phyloP scores from a whole-genome alignment of 345 rosid species.

The Xanthoceras sorbifolium region DNA sequence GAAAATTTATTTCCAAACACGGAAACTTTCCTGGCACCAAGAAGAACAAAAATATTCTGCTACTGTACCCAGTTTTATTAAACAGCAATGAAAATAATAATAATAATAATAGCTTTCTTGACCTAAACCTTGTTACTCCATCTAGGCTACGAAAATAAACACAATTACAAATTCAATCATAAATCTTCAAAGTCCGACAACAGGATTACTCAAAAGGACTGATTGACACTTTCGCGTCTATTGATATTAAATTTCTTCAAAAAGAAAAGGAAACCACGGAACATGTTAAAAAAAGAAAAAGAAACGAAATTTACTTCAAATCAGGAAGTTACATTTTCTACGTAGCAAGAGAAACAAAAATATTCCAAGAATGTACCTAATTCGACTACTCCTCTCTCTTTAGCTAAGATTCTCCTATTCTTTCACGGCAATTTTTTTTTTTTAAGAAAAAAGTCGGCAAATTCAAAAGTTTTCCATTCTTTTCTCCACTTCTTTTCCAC shows the following conservation, averaged over 20 bases:
- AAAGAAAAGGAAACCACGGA: background rate
- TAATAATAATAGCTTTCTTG: too few species aligned
- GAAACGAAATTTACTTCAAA: background rate
- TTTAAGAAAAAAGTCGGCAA: background rate
- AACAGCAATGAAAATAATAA: too few species aligned
- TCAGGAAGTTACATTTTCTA: background rate
- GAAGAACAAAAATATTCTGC: too few species aligned
- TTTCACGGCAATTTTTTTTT: background rate
- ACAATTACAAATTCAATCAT: constrained; percentile 16
- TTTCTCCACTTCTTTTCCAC: constrained; percentile 15
- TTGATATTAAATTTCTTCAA: background rate
- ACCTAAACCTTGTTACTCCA: too few species aligned
- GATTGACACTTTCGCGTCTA: background rate
- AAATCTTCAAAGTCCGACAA: background rate
- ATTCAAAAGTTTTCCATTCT: too few species aligned
- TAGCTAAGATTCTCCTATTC: background rate
- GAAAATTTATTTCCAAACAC: background rate
- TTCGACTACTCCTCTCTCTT: constrained; percentile 7
- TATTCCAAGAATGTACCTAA: constrained; percentile 1
- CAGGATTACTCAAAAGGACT: background rate
- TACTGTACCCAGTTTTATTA: too few species aligned
- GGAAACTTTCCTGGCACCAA: background rate
- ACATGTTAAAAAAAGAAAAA: background rate
- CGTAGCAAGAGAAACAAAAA: background rate
- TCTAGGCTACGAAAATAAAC: constrained; percentile 1